phyloP scores from a whole-genome alignment of 2,329 filamentous ascomycete species.

The Exophiala sp. region DNA sequence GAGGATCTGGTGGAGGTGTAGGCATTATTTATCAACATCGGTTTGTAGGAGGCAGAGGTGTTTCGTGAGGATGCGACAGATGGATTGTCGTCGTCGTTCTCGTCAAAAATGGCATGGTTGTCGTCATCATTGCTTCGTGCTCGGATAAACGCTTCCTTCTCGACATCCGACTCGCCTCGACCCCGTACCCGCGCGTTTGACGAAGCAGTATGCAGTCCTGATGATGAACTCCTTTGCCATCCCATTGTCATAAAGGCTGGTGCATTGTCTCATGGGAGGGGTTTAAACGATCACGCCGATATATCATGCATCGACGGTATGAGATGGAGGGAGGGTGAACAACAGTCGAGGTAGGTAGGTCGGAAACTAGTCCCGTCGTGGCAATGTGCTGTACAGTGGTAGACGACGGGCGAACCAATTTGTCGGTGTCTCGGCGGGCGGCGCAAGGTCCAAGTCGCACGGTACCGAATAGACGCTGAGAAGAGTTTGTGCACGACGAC shows the following conservation, averaged over 20 bases:
- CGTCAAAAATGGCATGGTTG: conserved; percentile 15
- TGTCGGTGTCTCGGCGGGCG: not conserved
- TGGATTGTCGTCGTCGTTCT: conserved; percentile 29
- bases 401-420: not conserved
- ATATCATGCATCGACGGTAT: not conserved
- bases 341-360: not conserved
- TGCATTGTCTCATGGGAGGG: not conserved
- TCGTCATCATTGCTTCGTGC: conserved; percentile 13
- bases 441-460: not conserved
- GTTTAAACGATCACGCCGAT: not conserved
- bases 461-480: not conserved
- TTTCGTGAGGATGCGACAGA: conserved; percentile 52
- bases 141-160: conserved; percentile 22
- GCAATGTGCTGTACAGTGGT: not conserved
- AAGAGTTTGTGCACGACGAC: not conserved
- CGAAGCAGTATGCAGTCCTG: conserved; percentile 17
- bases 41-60: conserved; percentile 36
- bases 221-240: conserved; percentile 26
- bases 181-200: conserved; percentile 22
- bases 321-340: not conserved
- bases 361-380: not conserved
- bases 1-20: conserved; percentile 33
- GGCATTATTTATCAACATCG: conserved; percentile 37
- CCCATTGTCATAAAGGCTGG: conserved; percentile 21
- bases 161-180: conserved; percentile 26